phyloP scores from a whole-genome alignment of 1,284 basidiomycete genomes.

The Malassezia sp. region DNA sequence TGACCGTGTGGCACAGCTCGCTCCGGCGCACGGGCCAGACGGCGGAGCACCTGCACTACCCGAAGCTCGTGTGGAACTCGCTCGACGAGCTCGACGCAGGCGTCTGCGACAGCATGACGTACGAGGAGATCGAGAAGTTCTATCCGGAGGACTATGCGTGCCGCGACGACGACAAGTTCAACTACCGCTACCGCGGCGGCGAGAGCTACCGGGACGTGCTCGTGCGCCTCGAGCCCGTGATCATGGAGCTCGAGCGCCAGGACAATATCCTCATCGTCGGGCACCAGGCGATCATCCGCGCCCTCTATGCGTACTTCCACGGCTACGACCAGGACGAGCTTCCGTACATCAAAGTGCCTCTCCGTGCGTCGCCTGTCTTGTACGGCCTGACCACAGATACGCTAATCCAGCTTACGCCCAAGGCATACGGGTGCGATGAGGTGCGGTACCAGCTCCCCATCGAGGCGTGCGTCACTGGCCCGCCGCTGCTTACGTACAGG shows the following conservation, averaged over 20 bases:
- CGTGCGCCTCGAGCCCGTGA: constrained; percentile 89
- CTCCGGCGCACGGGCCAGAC: constrained; percentile 86
- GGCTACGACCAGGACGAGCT: constrained; percentile 81
- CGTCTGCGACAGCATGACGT: constrained; percentile 99
- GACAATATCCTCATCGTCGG: constrained; percentile 94
- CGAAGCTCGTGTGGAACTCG: constrained; percentile 95
- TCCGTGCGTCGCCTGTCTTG: too few species aligned
- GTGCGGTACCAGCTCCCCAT: constrained; percentile 58
- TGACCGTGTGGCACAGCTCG: constrained; percentile 97
- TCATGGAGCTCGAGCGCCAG: constrained; percentile 96
- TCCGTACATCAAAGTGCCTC: constrained; percentile 76
- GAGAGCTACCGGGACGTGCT: constrained; percentile 87
- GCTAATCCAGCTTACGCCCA: constrained; percentile 91
- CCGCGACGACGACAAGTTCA: constrained; percentile 98
- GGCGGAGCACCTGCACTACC: constrained; percentile 66
- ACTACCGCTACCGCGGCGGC: constrained; percentile 83
- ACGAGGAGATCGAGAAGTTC: constrained; percentile 84
- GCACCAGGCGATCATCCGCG: constrained; percentile 59
- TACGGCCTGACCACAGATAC: too few species aligned
- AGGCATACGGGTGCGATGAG: constrained; percentile 97
- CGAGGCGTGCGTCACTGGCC: too few species aligned
- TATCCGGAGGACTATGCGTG: constrained; percentile 99
- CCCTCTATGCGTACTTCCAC: constrained; percentile 79
- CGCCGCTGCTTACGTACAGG: too few species aligned
- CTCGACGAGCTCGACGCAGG: constrained; percentile 96